Evolutionary conservation across 257 asterid genomes (phyloP), one percentile per base, ranked within the genome.

Genomic region (Hygrophila difformis): DNA sequence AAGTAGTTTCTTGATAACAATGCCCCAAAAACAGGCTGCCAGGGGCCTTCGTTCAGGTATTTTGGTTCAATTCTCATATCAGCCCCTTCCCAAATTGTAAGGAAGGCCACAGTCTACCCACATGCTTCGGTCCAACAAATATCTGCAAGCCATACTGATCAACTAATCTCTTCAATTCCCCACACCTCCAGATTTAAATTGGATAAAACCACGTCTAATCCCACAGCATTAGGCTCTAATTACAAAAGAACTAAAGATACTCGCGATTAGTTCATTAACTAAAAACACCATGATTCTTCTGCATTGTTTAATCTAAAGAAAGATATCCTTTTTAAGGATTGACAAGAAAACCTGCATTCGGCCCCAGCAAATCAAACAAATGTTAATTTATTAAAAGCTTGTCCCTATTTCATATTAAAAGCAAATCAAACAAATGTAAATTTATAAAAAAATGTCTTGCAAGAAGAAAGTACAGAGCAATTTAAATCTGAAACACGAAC

Each of bases 401-500:
- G 21, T 29, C 18, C 28, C n/a, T 36, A 47, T 44, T 47, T 20
- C 47, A 17, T 2, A 43, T 39, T 23, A 55, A 49, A 44, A 2
- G n/a, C 1, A 14, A 11, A 39, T 6, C 18, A 17, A 39, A 3
- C 17, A 39, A 8, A 39, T 39, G 18, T n/a, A n/a, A n/a, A n/a
- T n/a, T n/a, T n/a, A n/a, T n/a, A n/a, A n/a, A n/a, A 39, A 39
- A 18, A 39, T 0, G 13, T 8, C 18, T 18, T 39, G 2, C 1
- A 39, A 15, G 18, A 10, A 39, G 17, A 15, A 7, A 13, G 11
- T 37, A 4, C 42, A 37, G 42, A 6, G 11, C n/a, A 40, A 16
- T 5, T 4, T 8, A 24, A 47, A 12, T 26, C 8, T 3, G 24
- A 47, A 47, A 13, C 37, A 58, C 47, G n/a, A 33, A 89, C 98